These are phyloP conservation scores for Hyaloscypha finlandica DNA, from an alignment of 495 filamentous ascomycete species.

Conservation along the genomic window DNA sequence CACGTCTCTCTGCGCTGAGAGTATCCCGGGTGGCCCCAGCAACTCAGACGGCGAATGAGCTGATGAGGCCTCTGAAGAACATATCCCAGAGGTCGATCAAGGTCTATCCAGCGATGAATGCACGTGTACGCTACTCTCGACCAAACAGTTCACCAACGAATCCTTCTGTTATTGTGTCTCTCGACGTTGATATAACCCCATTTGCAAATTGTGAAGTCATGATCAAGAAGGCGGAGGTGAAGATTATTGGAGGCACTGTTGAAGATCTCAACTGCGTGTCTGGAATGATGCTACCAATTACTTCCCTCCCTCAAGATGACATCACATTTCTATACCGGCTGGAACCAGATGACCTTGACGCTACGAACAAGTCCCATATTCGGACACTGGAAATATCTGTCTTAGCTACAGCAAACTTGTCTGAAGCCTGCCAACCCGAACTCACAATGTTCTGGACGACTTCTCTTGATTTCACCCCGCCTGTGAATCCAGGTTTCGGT, in stretches of 20 bases:
- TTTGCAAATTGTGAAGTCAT: slow-evolving; percentile 72
- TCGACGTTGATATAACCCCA: slow-evolving; percentile 87
- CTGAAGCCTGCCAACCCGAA: slow-evolving; percentile 64
- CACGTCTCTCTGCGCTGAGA: slow-evolving; percentile 76
- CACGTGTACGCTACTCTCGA: slow-evolving; percentile 78
- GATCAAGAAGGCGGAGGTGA: slow-evolving; percentile 67
- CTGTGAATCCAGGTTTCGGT: slow-evolving; percentile 58
- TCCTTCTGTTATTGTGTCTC: slow-evolving; percentile 67
- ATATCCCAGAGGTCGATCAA: slow-evolving; percentile 64
- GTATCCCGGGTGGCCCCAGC: slow-evolving; percentile 75
- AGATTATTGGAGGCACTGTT: slow-evolving; percentile 65
- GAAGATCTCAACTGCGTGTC: slow-evolving; percentile 64
- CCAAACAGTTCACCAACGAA: slow-evolving; percentile 63
- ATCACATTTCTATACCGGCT: slow-evolving; percentile 83
- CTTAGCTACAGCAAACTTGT: slow-evolving; percentile 63
- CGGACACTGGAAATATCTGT: slow-evolving; percentile 61
- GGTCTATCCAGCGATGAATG: slow-evolving; percentile 80
- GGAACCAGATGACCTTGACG: slow-evolving; percentile 61
- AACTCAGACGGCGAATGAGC: slow-evolving; percentile 54
- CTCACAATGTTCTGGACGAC: slow-evolving; percentile 83
- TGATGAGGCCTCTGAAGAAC: slow-evolving; percentile 64
- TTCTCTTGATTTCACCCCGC: slow-evolving; percentile 78
- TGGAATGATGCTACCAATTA: slow-evolving; percentile 62
- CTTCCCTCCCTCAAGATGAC: slow-evolving; percentile 78
- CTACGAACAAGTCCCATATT: slow-evolving; percentile 45